Evolutionary conservation across 1,284 basidiomycete species (phyloP).

Genomic region (Clitocybe nebularis): DNA sequence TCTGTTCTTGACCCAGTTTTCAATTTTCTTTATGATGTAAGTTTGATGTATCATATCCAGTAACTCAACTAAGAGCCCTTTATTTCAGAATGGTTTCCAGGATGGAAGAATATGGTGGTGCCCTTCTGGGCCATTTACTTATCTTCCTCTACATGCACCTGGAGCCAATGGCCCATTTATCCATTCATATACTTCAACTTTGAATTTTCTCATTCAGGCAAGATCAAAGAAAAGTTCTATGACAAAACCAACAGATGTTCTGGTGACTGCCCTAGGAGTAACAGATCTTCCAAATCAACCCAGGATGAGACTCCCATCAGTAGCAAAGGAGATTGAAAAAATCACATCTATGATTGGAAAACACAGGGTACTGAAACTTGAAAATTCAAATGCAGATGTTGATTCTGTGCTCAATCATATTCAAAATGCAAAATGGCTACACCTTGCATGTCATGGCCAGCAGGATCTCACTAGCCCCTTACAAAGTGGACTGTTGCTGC

Average conservation of each 20-base stretch:
- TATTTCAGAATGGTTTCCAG: slow-evolving; percentile 4
- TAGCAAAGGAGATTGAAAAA: not conserved
- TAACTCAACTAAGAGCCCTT: not conserved
- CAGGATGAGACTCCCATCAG: not conserved
- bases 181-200: slow-evolving; percentile 13
- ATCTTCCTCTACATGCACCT: slow-evolving; percentile 15
- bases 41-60: not conserved
- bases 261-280: too few species aligned
- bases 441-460: slow-evolving; percentile 17
- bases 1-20: too few species aligned
- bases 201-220: slow-evolving; percentile 8
- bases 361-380: not conserved
- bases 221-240: not conserved
- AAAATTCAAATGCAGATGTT: slow-evolving; percentile 6
- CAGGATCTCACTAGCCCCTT: slow-evolving; percentile 12
- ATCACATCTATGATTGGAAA: not conserved
- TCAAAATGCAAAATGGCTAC: slow-evolving; percentile 10
- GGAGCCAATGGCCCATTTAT: slow-evolving; percentile 7
- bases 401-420: slow-evolving; percentile 8
- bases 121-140: slow-evolving; percentile 14
- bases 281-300: too few species aligned
- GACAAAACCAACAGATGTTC: too few species aligned
- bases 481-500: slow-evolving; percentile 11
- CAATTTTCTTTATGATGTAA: slow-evolving; percentile 3
- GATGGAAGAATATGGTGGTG: slow-evolving; percentile 18